Percentiles rank a stretch among this genome's conserved stretches.
phyloP scores from a whole-genome alignment of 345 rosid species.

The Eucalyptus sp. region DNA sequence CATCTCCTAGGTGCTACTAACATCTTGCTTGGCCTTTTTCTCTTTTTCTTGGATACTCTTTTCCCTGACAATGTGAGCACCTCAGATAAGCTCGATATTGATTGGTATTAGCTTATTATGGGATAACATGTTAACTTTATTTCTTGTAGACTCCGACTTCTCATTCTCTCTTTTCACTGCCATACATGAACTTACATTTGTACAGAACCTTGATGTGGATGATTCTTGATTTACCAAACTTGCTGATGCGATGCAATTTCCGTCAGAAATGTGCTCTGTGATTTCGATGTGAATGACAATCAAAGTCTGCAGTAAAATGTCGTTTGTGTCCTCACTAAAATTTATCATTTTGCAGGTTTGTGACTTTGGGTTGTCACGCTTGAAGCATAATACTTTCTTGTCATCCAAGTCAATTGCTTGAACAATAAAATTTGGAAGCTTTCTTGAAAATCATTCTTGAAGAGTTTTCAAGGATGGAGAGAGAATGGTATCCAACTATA shows the following conservation, averaged over 20 bases:
- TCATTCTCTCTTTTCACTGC: background rate
- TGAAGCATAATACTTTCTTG: slow-evolving; percentile 89
- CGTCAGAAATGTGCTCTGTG: background rate
- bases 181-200: background rate
- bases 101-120: background rate
- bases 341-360: slow-evolving; percentile 37
- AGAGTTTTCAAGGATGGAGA: too few relatives aligned
- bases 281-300: background rate
- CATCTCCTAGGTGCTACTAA: background rate
- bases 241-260: background rate
- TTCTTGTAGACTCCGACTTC: background rate
- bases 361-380: slow-evolving; percentile 95
- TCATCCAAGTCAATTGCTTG: slow-evolving; percentile 97
- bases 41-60: background rate
- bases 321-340: background rate
- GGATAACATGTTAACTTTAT: background rate
- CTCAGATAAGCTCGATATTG: accelerated
- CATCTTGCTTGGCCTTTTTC: background rate
- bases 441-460: too few relatives aligned
- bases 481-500: background rate
- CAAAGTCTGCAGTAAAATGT: background rate
- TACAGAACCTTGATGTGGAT: background rate
- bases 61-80: background rate
- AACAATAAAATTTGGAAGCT: slow-evolving; percentile 26
- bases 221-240: background rate